phyloP scores from a whole-genome alignment of 441 rosid species.

The Hypseocharis bilobata region DNA sequence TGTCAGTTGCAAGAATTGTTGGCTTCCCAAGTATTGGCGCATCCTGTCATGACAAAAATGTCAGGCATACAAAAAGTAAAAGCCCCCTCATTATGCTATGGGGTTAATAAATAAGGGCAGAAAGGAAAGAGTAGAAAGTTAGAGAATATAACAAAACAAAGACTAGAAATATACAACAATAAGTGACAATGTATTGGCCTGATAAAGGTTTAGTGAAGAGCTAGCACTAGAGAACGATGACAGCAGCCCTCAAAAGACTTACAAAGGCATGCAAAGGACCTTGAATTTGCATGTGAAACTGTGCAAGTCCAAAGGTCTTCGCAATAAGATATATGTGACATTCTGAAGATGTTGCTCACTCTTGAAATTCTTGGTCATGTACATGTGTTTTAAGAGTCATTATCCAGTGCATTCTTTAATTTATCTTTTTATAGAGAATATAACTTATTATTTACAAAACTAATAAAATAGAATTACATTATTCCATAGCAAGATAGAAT shows the following conservation, averaged over 20 bases:
- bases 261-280: background rate
- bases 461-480: too few species aligned
- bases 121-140: background rate
- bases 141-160: background rate
- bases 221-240: background rate
- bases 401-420: too few species aligned
- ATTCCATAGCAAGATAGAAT: background rate
- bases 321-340: background rate
- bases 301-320: background rate
- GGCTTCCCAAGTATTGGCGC: slow-evolving; percentile 89
- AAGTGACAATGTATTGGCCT: background rate
- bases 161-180: background rate
- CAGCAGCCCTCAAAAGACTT: background rate
- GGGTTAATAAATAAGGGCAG: background rate
- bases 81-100: background rate
- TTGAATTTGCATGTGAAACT: background rate
- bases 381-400: too few species aligned
- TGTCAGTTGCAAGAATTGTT: slow-evolving; percentile 43
- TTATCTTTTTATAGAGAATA: too few species aligned
- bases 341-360: background rate
- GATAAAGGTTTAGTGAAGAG: background rate
- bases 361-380: too few species aligned
- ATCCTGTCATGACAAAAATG: slow-evolving; percentile 49
- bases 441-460: too few species aligned
- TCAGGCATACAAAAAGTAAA: slow-evolving; percentile 14